phyloP scores from a whole-genome alignment of 2,329 filamentous ascomycete species.

The Xylaria sp. region DNA sequence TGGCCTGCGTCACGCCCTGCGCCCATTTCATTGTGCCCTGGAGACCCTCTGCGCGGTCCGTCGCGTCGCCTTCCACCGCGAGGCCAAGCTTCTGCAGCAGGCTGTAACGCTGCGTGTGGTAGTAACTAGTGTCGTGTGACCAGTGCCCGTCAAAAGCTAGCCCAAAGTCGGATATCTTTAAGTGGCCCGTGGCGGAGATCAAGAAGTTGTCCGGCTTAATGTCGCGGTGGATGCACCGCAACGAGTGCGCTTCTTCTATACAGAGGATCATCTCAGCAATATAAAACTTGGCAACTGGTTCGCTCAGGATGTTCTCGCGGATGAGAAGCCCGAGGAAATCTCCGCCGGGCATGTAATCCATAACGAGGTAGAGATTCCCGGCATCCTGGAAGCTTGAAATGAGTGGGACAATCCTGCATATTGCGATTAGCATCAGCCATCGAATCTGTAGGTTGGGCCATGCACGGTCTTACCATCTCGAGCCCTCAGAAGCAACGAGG shows the following conservation, averaged over 20 bases:
- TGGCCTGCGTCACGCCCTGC: constrained; percentile 53
- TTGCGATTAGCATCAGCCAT: constrained; percentile 22
- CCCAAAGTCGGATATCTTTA: constrained; percentile 97
- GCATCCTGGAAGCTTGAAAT: constrained; percentile 90
- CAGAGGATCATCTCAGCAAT: constrained; percentile 96
- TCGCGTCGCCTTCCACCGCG: constrained; percentile 75
- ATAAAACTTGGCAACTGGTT: constrained; percentile 85
- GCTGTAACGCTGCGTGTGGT: constrained; percentile 82
- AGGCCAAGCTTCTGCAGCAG: constrained; percentile 82
- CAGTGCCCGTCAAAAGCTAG: constrained; percentile 96
- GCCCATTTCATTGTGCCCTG: constrained; percentile 54
- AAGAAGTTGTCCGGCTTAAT: constrained; percentile 98
- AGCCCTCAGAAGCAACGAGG: constrained; percentile 87
- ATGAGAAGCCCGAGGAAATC: constrained; percentile 92
- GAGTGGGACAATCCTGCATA: constrained; percentile 80
- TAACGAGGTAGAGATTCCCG: constrained; percentile 87
- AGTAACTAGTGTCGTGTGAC: constrained; percentile 90
- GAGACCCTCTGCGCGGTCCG: constrained; percentile 64
- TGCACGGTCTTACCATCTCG: constrained; percentile 69
- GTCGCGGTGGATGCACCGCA: constrained; percentile 93
- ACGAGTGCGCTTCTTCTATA: constrained; percentile 88
- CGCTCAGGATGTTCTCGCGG: constrained; percentile 83
- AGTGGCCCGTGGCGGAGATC: constrained; percentile 85
- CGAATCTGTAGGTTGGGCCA: neutral
- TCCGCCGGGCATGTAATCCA: constrained; percentile 98